Evolutionary conservation across 1,284 basidiomycete species (phyloP), one percentile per base, ranked within the genome.

Genomic region (Apiotrichum gracile): DNA sequence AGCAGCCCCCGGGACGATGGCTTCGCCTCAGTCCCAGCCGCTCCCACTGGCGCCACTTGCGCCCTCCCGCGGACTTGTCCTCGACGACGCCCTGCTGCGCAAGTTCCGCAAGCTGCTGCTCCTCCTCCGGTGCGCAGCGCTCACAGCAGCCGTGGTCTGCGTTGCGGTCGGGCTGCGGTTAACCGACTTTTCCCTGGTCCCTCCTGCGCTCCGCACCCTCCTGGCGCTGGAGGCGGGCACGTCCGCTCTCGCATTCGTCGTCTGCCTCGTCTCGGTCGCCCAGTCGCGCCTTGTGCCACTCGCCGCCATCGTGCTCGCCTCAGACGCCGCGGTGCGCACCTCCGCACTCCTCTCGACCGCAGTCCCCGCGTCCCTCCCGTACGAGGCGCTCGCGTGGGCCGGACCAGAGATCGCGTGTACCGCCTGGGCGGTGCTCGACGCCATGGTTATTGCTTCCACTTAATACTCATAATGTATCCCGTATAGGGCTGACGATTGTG

Each of bases 341-440:
- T 22, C 40, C 4, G 51, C 48, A 3, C 51, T 57, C 27, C 24
- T 47, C 12, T 41, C 55, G 1, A 45, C 44, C 5, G 19, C 44
- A 21, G 26, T 51, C 26, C 49, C 37, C 37, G 10, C 35, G 2
- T 40, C 43, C 13, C 41, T 46, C 4, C 43, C 50, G 2, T 27
- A 39, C 37, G 43, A 37, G 22, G 21, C 44, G 16, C 50, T 45
- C 22, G 24, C 34, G 35, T 37, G 43, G 19, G 33, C 41, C 17
- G 43, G 37, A 16, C 37, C 50, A 3, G 54, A 55, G 22, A 31
- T 49, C 3, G 38, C 35, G 9, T 56, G 54, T 26, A 38, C 41
- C 5, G 49, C 49, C 6, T 56, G 54, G 54, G 47, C 54, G 5
- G 44, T 27, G 10, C 45, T 50, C 12, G 54, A 56, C 24, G 39